Conservation (phyloP, 148 eudicot genomes). For the Chenopodium album region DNA sequence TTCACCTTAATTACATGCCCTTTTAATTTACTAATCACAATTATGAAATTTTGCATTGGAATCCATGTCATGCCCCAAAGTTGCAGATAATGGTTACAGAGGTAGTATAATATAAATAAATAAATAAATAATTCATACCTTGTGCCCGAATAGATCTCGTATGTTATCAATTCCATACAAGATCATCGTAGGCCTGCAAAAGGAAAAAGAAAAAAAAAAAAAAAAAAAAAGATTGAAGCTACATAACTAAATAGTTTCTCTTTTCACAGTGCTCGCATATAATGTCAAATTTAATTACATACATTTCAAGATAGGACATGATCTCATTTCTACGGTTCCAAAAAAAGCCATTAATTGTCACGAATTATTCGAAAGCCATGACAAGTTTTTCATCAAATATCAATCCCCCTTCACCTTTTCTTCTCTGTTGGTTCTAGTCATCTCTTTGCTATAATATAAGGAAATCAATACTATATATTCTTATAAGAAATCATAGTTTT, state of each 20-base stretch:
- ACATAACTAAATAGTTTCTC: not conserved
- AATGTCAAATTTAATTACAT: not conserved
- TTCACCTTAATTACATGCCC: too few relatives aligned
- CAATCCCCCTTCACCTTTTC: not conserved
- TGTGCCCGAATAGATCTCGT: conserved; percentile 87
- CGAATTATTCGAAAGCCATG: too few relatives aligned
- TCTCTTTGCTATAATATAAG: too few relatives aligned
- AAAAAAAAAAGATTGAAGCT: not conserved
- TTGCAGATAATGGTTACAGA: too few relatives aligned
- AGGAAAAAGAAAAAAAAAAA: not conserved
- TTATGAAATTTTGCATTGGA: too few relatives aligned
- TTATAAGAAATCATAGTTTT: too few relatives aligned
- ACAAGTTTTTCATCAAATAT: not conserved
- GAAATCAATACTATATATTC: too few relatives aligned
- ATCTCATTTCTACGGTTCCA: not conserved
- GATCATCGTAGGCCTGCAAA: conserved; percentile 84
- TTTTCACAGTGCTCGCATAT: not conserved
- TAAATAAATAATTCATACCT: conserved; percentile 40
- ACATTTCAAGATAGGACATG: not conserved
- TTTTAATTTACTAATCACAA: too few relatives aligned
- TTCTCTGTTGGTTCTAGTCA: too few relatives aligned
- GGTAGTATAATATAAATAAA: too few relatives aligned
- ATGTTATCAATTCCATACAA: conserved; percentile 80
- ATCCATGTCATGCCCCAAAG: too few relatives aligned
- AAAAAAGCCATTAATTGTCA: not conserved